Conservation (phyloP, 2,329 filamentous ascomycete species). For the Immersiporthe knoxdaviesiana region DNA sequence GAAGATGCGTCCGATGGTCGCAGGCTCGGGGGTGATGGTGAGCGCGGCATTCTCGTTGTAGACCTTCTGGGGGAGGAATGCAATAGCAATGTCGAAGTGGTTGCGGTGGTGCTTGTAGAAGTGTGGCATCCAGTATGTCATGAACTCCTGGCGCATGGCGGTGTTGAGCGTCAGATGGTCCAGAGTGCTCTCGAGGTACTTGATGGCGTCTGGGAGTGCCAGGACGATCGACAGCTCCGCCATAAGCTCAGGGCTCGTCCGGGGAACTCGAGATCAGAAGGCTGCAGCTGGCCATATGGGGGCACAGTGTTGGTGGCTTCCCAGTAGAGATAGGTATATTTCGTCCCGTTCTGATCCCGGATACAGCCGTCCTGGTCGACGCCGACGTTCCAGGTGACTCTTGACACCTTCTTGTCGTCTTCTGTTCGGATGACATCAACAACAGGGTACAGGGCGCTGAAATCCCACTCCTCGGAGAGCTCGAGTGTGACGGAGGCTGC, state of each 20-base stretch:
- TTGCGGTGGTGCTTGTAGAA: slow-evolving; percentile 19
- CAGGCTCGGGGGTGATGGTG: neutral
- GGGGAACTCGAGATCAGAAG: neutral
- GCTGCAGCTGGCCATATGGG: neutral
- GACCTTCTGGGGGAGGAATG: slow-evolving; percentile 14
- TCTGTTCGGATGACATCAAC: neutral
- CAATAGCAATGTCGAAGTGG: slow-evolving; percentile 18
- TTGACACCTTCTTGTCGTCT: neutral
- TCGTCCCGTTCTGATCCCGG: neutral
- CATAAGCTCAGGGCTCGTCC: slow-evolving; percentile 4
- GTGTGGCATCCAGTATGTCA: slow-evolving; percentile 28
- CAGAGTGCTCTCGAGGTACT: slow-evolving; percentile 24
- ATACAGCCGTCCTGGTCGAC: neutral
- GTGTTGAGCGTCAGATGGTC: slow-evolving; percentile 21
- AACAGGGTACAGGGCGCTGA: slow-evolving; percentile 1
- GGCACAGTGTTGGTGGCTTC: slow-evolving; percentile 8
- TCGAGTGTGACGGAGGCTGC: neutral
- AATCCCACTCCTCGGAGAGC: neutral
- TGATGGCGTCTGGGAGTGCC: slow-evolving; percentile 16
- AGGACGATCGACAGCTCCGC: slow-evolving; percentile 8
- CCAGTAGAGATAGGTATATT: slow-evolving; percentile 23
- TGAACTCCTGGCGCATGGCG: slow-evolving; percentile 30
- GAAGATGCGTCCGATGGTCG: neutral
- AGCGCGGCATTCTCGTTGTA: slow-evolving; percentile 12
- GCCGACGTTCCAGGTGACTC: neutral